Conservation (phyloP, 352 stramenopile species). For the Globisporangium mamillatum region DNA sequence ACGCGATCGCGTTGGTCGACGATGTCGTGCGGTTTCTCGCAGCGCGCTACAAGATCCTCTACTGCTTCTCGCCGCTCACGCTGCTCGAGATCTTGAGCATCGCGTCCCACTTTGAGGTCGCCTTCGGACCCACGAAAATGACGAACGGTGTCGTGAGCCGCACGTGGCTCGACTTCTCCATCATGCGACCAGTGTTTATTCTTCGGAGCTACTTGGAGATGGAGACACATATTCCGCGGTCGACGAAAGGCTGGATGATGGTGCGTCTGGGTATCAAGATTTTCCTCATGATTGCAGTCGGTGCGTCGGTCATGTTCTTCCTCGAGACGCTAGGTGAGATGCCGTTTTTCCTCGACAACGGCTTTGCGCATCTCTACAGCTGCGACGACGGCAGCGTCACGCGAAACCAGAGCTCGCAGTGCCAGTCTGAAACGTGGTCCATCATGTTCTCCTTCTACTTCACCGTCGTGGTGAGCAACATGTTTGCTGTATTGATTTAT, state of each 20-base stretch:
- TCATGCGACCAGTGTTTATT: conserved; percentile 83
- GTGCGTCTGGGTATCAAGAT: conserved; percentile 71
- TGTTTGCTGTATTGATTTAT: neutral
- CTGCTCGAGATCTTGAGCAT: conserved; percentile 74
- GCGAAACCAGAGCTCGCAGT: conserved; percentile 37
- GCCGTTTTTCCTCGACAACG: conserved; percentile 71
- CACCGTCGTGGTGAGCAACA: conserved; percentile 69
- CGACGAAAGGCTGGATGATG: conserved; percentile 83
- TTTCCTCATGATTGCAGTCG: conserved; percentile 82
- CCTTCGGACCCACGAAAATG: conserved; percentile 62
- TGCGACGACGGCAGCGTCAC: conserved; percentile 65
- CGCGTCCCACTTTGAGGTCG: conserved; percentile 72
- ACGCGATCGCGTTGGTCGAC: conserved; percentile 58
- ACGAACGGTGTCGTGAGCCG: conserved; percentile 53
- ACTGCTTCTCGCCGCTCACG: conserved; percentile 71
- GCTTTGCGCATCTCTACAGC: conserved; percentile 79
- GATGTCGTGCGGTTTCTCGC: conserved; percentile 77
- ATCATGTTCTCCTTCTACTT: conserved; percentile 90
- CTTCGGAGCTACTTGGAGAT: conserved; percentile 82
- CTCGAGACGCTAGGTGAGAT: conserved; percentile 86
- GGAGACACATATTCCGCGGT: conserved; percentile 67
- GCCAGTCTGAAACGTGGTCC: conserved; percentile 70
- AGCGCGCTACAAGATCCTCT: conserved; percentile 76
- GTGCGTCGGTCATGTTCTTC: conserved; percentile 81
- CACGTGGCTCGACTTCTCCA: conserved; percentile 84